Evolutionary conservation across 1,139 yeast genomes (phyloP).

Genomic region (Protomyces lactucae-debilis): DNA sequence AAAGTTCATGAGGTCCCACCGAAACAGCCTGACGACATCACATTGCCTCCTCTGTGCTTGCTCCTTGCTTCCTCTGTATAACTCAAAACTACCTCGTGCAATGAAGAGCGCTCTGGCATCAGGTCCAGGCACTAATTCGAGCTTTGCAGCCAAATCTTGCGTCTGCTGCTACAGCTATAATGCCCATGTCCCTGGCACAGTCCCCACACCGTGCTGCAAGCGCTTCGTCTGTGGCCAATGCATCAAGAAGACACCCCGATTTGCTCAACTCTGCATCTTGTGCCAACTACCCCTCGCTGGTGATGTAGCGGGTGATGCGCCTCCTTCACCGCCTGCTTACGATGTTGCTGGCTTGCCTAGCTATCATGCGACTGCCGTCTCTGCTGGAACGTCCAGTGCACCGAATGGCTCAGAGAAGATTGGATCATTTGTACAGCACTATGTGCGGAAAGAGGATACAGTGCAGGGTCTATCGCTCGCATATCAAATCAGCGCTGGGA

Average conservation of each 20-base stretch:
- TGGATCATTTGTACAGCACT: slow-evolving; percentile 13
- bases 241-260: not conserved
- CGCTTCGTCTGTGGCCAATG: slow-evolving; percentile 22
- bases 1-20: too few species aligned
- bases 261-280: slow-evolving; percentile 7
- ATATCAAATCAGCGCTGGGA: slow-evolving; percentile 1
- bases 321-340: not conserved
- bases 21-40: too few species aligned
- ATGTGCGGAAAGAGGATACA: slow-evolving; percentile 15
- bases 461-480: not conserved
- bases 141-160: slow-evolving; percentile 1
- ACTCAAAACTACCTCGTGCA: too few species aligned
- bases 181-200: not conserved
- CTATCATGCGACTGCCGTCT: not conserved
- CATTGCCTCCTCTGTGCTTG: too few species aligned
- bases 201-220: slow-evolving; percentile 19
- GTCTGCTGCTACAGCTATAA: slow-evolving; percentile 19
- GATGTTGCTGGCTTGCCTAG: not conserved
- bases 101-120: too few species aligned
- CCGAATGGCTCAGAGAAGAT: not conserved
- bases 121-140: not conserved
- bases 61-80: too few species aligned
- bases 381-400: too few species aligned
- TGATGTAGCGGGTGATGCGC: not conserved
- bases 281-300: slow-evolving; percentile 17